Conservation (phyloP, 2,329 filamentous ascomycete genomes). For the Dothideomycetes sp. region DNA sequence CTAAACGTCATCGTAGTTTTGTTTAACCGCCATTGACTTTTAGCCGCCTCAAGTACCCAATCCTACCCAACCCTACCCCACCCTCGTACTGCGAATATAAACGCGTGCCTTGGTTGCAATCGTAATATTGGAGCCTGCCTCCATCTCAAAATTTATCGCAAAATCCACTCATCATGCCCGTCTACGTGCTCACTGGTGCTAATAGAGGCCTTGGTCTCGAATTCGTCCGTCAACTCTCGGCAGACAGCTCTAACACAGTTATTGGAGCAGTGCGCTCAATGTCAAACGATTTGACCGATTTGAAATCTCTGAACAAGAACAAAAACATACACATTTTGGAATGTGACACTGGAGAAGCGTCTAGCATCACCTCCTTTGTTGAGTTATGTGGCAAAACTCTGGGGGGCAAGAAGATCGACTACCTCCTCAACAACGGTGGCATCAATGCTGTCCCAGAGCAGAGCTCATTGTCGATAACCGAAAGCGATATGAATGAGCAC, state of each 20-base stretch:
- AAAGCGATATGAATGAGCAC: constrained; percentile 30
- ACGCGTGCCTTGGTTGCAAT: not conserved
- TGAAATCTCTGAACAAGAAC: constrained; percentile 21
- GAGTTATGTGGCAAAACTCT: constrained; percentile 26
- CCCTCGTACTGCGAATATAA: not conserved
- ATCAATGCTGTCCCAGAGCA: constrained; percentile 32
- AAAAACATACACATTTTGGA: constrained; percentile 32
- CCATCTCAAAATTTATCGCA: not conserved
- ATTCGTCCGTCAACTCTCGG: constrained; percentile 22
- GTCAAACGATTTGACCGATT: constrained; percentile 22
- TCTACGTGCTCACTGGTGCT: constrained; percentile 29
- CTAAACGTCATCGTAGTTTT: no score
- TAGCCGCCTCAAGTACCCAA: constrained; percentile 3
- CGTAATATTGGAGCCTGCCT: not conserved
- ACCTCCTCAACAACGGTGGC: constrained; percentile 34
- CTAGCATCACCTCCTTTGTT: constrained; percentile 29
- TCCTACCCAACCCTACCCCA: no score
- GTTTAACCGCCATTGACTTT: constrained; percentile 6
- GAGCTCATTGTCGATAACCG: constrained; percentile 31
- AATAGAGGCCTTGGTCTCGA: constrained; percentile 30
- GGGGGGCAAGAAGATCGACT: constrained; percentile 31
- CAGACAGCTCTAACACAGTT: constrained; percentile 27
- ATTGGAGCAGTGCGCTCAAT: constrained; percentile 32
- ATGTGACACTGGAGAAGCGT: constrained; percentile 32
- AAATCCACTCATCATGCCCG: constrained; percentile 20